A percentile compares a stretch with the other conserved stretches of the same genome.
Conservation (phyloP, 768 basidiomycete genomes). For the Tylopilus balloui region DNA sequence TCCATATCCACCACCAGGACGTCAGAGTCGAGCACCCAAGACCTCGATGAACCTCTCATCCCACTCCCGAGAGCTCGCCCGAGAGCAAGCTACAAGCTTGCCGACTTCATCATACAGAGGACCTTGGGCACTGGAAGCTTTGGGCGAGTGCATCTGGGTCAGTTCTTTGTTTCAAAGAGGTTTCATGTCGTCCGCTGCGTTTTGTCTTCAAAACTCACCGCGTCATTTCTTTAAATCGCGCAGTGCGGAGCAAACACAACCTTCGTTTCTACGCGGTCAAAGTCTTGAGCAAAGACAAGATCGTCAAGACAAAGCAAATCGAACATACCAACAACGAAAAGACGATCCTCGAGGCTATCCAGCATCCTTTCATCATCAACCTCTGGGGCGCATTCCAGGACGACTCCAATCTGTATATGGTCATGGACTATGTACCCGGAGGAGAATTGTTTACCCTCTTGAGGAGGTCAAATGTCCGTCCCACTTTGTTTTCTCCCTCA, state of each 20-base stretch:
- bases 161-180: background rate
- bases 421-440: slow-evolving; percentile 95
- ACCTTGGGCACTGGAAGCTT: slow-evolving; percentile 95
- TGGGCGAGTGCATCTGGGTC: slow-evolving; percentile 91
- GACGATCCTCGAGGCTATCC: slow-evolving; percentile 74
- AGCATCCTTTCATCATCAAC: slow-evolving; percentile 93
- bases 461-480: slow-evolving; percentile 78
- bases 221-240: background rate
- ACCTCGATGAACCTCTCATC: slow-evolving; percentile 34
- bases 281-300: slow-evolving; percentile 88
- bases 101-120: slow-evolving; percentile 76
- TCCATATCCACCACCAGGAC: slow-evolving; percentile 68
- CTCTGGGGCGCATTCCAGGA: slow-evolving; percentile 97
- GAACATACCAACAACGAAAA: slow-evolving; percentile 98
- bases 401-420: slow-evolving; percentile 90
- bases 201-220: background rate
- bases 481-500: slow-evolving; percentile 9
- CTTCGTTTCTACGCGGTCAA: slow-evolving; percentile 96
- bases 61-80: slow-evolving; percentile 40
- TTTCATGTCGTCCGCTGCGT: background rate
- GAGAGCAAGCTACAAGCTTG: slow-evolving; percentile 65
- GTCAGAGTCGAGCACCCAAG: slow-evolving; percentile 47
- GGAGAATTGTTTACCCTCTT: slow-evolving; percentile 95
- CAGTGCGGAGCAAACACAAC: slow-evolving; percentile 90
- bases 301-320: slow-evolving; percentile 89